Conservation (phyloP, 1,284 basidiomycete species). For the Lignosus rhinocerotis region DNA sequence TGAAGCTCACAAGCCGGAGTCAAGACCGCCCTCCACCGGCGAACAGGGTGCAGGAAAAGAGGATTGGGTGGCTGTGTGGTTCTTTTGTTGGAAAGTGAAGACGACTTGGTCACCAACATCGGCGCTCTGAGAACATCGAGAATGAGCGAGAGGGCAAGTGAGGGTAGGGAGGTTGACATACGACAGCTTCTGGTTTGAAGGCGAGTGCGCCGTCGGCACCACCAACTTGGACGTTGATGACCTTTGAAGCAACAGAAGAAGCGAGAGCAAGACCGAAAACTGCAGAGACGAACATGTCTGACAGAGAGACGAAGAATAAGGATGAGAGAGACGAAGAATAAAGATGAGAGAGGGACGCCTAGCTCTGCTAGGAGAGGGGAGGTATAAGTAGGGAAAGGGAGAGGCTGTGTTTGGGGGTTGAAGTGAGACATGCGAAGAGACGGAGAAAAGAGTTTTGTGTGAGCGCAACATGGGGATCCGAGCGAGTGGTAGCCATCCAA, state of each 20-base stretch:
- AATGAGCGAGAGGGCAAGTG: slow-evolving; percentile 2
- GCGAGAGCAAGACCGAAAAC: slow-evolving; percentile 43
- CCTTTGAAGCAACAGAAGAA: slow-evolving; percentile 47
- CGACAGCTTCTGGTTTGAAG: slow-evolving; percentile 54
- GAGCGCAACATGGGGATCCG: slow-evolving; percentile 11
- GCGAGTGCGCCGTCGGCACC: slow-evolving; percentile 41
- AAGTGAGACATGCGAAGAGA: slow-evolving; percentile 5
- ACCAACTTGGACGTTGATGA: slow-evolving; percentile 53
- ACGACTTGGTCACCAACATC: slow-evolving; percentile 56
- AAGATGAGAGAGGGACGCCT: slow-evolving; percentile 25
- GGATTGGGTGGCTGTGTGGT: slow-evolving; percentile 62
- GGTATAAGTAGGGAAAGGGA: slow-evolving; percentile 20
- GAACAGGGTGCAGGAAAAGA: slow-evolving; percentile 55
- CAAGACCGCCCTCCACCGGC: slow-evolving; percentile 47
- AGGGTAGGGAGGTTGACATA: slow-evolving; percentile 32
- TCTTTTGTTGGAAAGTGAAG: slow-evolving; percentile 56
- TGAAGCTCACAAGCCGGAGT: slow-evolving; percentile 57
- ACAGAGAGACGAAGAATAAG: slow-evolving; percentile 32
- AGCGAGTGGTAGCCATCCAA: slow-evolving; percentile 8
- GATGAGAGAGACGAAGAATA: slow-evolving; percentile 14
- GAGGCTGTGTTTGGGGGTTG: slow-evolving; percentile 12
- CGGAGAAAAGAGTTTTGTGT: slow-evolving; percentile 10
- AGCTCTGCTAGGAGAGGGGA: slow-evolving; percentile 15
- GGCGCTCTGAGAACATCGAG: slow-evolving; percentile 39
- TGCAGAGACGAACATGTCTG: slow-evolving; percentile 48